Evolutionary conservation across 2,329 filamentous ascomycete species (phyloP).

Genomic region (Sporothrix brunneoviolacea): DNA sequence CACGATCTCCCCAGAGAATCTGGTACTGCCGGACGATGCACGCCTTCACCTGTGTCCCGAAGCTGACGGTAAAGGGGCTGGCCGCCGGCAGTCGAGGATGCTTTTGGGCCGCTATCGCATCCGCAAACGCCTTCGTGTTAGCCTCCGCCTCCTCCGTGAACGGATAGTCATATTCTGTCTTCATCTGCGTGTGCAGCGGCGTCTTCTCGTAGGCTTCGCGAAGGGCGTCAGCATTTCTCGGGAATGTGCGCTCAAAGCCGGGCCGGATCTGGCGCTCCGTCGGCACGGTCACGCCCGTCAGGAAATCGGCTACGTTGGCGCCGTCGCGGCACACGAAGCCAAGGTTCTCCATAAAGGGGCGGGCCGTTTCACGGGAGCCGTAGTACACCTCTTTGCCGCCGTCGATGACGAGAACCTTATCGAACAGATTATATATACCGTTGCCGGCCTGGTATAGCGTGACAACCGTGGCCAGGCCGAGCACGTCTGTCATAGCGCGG

Average conservation of each 20-base stretch:
- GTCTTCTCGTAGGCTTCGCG: conserved; percentile 51
- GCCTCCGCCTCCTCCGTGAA: conserved; percentile 39
- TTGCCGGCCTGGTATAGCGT: conserved; percentile 63
- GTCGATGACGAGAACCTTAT: conserved; percentile 70
- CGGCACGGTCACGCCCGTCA: conserved; percentile 71
- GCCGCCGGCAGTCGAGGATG: conserved; percentile 39
- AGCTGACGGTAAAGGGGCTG: conserved; percentile 47
- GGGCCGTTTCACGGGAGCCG: conserved; percentile 45
- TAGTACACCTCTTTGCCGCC: conserved; percentile 59
- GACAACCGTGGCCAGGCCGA: conserved; percentile 51
- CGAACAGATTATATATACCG: conserved; percentile 59
- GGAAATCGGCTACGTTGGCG: conserved; percentile 68
- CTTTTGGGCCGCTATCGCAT: conserved; percentile 45
- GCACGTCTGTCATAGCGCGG: conserved; percentile 60
- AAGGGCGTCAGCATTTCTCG: conserved; percentile 57
- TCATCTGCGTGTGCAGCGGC: conserved; percentile 42
- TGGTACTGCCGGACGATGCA: conserved; percentile 69
- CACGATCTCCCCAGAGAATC: conserved; percentile 69
- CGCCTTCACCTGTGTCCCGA: conserved; percentile 61
- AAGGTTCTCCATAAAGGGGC: conserved; percentile 27
- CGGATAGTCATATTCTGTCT: conserved; percentile 52
- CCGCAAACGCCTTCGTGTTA: conserved; percentile 46
- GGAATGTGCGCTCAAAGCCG: conserved; percentile 57
- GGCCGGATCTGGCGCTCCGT: conserved; percentile 63
- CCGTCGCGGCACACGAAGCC: conserved; percentile 54